phyloP scores from a whole-genome alignment of 306 rosid genomes.

The Cucumis melo region DNA sequence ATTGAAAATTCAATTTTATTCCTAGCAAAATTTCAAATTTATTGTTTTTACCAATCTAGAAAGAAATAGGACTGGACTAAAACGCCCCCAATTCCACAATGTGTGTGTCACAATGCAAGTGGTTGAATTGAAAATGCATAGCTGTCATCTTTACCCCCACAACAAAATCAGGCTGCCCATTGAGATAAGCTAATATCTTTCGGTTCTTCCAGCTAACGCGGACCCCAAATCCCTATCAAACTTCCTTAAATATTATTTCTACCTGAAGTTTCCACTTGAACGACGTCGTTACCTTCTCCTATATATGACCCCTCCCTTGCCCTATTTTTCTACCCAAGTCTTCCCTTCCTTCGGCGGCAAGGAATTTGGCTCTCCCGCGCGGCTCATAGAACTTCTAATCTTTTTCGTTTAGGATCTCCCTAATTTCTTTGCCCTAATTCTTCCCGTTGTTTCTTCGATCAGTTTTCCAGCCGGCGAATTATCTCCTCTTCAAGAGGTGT shows the following conservation, averaged over 20 bases:
- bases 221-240: neutral
- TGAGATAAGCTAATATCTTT: neutral
- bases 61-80: no score
- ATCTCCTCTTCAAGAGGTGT: neutral
- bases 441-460: neutral
- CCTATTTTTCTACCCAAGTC: neutral
- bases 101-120: neutral
- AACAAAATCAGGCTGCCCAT: neutral
- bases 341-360: neutral
- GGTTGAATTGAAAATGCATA: neutral
- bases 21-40: no score
- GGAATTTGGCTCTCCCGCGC: neutral
- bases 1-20: no score
- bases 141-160: neutral
- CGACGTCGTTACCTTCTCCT: neutral
- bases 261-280: neutral
- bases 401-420: neutral
- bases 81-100: neutral
- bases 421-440: neutral
- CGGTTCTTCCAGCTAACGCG: conserved; percentile 1
- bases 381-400: neutral
- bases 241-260: neutral
- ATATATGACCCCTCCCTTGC: neutral
- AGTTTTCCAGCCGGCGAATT: neutral
- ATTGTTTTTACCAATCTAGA: no score